Conservation (phyloP, 768 basidiomycete genomes). For the Psilocybe cyanescens region DNA sequence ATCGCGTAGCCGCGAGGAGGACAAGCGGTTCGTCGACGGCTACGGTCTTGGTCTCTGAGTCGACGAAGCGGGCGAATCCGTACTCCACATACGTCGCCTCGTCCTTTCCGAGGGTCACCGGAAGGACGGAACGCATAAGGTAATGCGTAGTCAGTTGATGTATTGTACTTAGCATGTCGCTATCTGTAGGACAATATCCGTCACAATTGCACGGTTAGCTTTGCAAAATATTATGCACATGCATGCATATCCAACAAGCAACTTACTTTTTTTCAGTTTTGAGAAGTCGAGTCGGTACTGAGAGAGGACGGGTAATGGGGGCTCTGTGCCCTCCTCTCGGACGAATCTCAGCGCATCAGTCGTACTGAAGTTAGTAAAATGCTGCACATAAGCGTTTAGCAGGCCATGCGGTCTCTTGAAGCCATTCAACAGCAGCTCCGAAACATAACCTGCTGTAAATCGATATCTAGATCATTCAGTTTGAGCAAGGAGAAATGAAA, state of each 20-base stretch:
- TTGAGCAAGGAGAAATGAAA: background rate
- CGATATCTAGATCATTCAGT: constrained; percentile 37
- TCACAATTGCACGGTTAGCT: too few relatives aligned
- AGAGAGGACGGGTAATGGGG: constrained; percentile 33
- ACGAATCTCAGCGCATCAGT: constrained; percentile 39
- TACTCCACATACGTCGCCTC: constrained; percentile 46
- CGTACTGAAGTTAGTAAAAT: constrained; percentile 41
- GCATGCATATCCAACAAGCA: background rate
- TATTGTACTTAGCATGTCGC: constrained; percentile 40
- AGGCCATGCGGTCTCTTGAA: constrained; percentile 43
- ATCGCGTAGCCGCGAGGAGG: constrained; percentile 43
- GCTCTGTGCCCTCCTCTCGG: constrained; percentile 28
- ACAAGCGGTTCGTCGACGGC: constrained; percentile 49
- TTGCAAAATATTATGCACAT: background rate
- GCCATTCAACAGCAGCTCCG: constrained; percentile 41
- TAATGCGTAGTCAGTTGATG: constrained; percentile 42
- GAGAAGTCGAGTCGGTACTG: constrained; percentile 44
- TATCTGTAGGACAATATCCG: constrained; percentile 26
- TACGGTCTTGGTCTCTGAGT: constrained; percentile 39
- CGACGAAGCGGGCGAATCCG: constrained; percentile 48
- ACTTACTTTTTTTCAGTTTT: constrained; percentile 45
- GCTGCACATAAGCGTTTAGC: constrained; percentile 43
- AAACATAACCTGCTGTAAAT: constrained; percentile 47
- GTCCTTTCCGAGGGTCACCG: constrained; percentile 38
- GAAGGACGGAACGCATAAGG: constrained; percentile 43